These are phyloP conservation scores for Raffaelea albimanens DNA, from an alignment of 2,329 filamentous ascomycete genomes.

Conservation along the genomic window DNA sequence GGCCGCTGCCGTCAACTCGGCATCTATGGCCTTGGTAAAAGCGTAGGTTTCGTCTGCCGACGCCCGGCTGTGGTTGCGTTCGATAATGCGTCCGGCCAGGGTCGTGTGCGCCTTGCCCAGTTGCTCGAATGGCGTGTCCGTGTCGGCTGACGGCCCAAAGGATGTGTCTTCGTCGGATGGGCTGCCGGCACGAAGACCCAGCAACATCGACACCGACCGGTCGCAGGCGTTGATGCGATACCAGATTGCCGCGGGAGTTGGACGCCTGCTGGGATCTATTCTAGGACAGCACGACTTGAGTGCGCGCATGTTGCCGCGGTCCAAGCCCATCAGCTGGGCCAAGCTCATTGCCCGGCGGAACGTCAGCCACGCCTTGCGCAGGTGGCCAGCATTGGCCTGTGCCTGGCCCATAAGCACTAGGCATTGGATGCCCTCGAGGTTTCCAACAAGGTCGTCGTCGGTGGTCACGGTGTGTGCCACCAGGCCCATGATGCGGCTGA, in stretches of 20 bases:
- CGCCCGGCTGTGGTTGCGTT: constrained; percentile 36
- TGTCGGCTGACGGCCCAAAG: constrained; percentile 14
- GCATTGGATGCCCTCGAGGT: constrained; percentile 43
- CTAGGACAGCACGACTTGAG: constrained; percentile 29
- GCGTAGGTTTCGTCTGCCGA: constrained; percentile 26
- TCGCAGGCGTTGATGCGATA: constrained; percentile 39
- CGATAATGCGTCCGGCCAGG: constrained; percentile 34
- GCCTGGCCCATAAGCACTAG: constrained; percentile 38
- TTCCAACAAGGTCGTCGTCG: constrained; percentile 41
- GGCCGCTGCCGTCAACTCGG: constrained; percentile 34
- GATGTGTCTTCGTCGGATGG: constrained; percentile 13
- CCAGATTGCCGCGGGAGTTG: constrained; percentile 31
- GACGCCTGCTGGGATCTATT: constrained; percentile 18
- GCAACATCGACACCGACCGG: constrained; percentile 39
- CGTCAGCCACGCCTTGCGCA: constrained; percentile 44
- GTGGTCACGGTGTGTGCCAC: constrained; percentile 32
- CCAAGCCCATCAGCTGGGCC: constrained; percentile 40
- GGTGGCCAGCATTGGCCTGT: constrained; percentile 42
- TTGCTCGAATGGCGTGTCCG: constrained; percentile 28
- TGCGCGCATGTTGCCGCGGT: constrained; percentile 23
- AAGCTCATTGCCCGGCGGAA: constrained; percentile 39
- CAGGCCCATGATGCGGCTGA: constrained; percentile 22
- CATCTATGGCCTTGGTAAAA: constrained; percentile 32
- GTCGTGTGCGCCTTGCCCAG: constrained; percentile 35
- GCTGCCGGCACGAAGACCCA: constrained; percentile 37